Base-by-base conservation (phyloP, 1,139 yeast genomes). In the Lodderomyces theae region DNA sequence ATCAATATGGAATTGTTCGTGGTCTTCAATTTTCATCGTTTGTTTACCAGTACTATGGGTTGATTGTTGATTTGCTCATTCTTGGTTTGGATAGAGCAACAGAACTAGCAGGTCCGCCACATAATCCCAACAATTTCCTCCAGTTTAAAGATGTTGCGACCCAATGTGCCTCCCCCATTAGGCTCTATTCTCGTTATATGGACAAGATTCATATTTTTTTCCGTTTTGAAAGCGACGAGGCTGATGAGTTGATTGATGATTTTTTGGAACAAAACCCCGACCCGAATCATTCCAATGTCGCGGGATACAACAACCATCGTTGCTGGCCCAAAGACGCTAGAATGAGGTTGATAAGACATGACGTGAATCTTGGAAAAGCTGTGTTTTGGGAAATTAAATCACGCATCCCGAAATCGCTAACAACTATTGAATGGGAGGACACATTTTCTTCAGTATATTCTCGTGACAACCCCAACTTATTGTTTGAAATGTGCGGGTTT, bases 301-400 rank as follows among this genome's bases (percentile, higher is more conserved):
- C 85, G 18, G 95, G 95, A 0, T 92, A 90, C 60, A 87, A 86
- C 51, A 88, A 88, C 51, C 87, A 86, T 51, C 80, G 81, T 40
- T 89, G 97, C 57, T 94, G 99, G 99, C 97, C 98, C 3, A 70
- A 87, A 38, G 98, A 92, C 58, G 69, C 82, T 13, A 74, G 97
- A 47, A 92, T 94, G 98, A 78, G 90, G 50, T 65, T 92, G 39
- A 83, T 90, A 80, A 74, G 97, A 37, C 85, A 82, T 47, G 98
- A 94, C 64, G 97, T 92, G 3, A 86, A 89, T 50, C 70, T 92
- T 3, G 98, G 97, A 1, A 72, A 94, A 43, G 97, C 98, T 1
- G 85, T 82, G 0, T 88, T 86, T 58, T 89, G 97, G 96, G 97
- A 92, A 59, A 66, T 94, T 33, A 73, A 82, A 33, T 81, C 84